Percentiles rank a stretch among this genome's conserved stretches.
phyloP scores from a whole-genome alignment of 2,329 filamentous ascomycete species.

The Pyricularia sp. region DNA sequence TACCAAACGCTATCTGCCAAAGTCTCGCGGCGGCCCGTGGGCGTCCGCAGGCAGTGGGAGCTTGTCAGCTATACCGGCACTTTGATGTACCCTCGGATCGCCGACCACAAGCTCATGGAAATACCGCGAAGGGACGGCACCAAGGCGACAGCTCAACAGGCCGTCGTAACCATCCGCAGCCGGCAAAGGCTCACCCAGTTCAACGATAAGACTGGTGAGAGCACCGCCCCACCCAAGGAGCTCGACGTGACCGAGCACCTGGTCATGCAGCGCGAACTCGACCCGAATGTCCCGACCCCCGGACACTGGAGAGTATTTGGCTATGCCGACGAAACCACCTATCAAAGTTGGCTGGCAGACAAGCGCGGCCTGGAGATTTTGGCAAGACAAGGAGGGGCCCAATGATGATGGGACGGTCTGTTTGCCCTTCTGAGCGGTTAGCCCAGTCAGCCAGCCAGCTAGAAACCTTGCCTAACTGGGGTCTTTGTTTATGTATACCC shows the following conservation, averaged over 20 bases:
- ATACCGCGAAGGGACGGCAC: constrained; percentile 16
- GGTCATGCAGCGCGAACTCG: constrained; percentile 43
- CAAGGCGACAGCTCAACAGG: constrained; percentile 36
- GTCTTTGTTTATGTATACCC: neutral
- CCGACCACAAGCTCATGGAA: constrained; percentile 43
- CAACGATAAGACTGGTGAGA: constrained; percentile 22
- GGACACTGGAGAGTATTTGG: constrained; percentile 58
- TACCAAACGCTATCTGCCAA: constrained; percentile 39
- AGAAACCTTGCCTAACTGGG: too few species aligned
- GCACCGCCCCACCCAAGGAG: constrained; percentile 34
- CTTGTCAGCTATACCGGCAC: constrained; percentile 38
- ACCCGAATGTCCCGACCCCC: constrained; percentile 35
- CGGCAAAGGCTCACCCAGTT: constrained; percentile 42
- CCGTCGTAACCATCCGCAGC: constrained; percentile 50
- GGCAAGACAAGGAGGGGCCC: neutral
- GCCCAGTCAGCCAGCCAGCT: too few species aligned
- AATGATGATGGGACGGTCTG: neutral
- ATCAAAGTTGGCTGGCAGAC: constrained; percentile 27
- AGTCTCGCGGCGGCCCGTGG: constrained; percentile 39
- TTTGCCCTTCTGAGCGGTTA: too few species aligned
- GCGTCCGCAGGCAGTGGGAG: constrained; percentile 42
- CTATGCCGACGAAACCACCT: constrained; percentile 44
- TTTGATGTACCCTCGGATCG: constrained; percentile 35
- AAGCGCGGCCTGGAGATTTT: constrained; percentile 14
- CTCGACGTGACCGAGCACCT: constrained; percentile 55